phyloP scores from a whole-genome alignment of 2,329 filamentous ascomycete species.

The Aspergillus awamori region DNA sequence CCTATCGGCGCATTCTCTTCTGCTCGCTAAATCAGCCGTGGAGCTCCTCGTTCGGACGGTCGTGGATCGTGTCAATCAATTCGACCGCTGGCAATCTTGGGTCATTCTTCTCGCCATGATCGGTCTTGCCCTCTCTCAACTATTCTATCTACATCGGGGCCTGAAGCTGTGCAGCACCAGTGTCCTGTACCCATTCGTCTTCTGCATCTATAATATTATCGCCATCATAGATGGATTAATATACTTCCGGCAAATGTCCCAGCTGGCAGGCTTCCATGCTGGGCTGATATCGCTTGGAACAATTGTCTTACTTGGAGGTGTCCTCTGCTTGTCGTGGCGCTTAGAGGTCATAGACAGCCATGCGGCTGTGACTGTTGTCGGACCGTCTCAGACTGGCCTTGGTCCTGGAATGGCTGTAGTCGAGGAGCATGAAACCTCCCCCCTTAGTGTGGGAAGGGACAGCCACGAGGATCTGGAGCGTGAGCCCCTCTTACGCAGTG shows the following conservation, averaged over 20 bases:
- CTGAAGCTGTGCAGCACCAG: conserved; percentile 94
- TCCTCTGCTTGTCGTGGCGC: conserved; percentile 90
- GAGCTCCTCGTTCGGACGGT: conserved; percentile 88
- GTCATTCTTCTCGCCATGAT: conserved; percentile 81
- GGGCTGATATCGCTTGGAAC: conserved; percentile 78
- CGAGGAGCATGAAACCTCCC: conserved; percentile 52
- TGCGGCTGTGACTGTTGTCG: conserved; percentile 44
- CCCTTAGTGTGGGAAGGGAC: conserved; percentile 27
- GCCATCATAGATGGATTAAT: conserved; percentile 96
- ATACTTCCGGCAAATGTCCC: conserved; percentile 87
- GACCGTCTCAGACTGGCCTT: conserved; percentile 67
- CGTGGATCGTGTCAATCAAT: conserved; percentile 85
- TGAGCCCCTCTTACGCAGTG: conserved; percentile 41
- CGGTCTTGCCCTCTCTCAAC: conserved; percentile 78
- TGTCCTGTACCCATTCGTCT: conserved; percentile 93
- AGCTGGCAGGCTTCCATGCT: conserved; percentile 74
- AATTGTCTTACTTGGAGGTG: conserved; percentile 79
- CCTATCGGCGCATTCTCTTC: conserved; percentile 86
- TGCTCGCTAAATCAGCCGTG: conserved; percentile 95
- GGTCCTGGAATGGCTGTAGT: conserved; percentile 82
- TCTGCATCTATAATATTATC: conserved; percentile 99
- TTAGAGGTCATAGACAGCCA: conserved; percentile 66
- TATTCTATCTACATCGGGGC: conserved; percentile 93
- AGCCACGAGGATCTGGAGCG: conserved; percentile 48
- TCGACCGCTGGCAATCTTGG: conserved; percentile 95